A percentile compares a stretch with the other conserved stretches of the same genome.
Evolutionary conservation across 2,329 filamentous ascomycete genomes (phyloP).

Genomic region (Cercospora berteroae): DNA sequence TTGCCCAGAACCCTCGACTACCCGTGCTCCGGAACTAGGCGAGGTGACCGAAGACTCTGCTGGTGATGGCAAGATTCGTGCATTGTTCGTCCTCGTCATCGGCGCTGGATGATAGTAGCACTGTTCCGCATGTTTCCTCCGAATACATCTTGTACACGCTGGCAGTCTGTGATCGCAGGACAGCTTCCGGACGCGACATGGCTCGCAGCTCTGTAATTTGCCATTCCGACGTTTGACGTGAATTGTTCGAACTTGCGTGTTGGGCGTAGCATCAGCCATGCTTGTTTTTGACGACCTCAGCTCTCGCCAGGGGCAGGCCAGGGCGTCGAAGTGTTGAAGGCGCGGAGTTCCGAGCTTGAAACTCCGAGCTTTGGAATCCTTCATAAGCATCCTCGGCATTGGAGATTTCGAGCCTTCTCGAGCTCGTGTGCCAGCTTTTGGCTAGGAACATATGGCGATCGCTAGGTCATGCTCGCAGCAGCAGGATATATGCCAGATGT

Average conservation of each 20-base stretch:
- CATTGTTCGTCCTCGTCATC: conserved; percentile 18
- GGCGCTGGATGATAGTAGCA: conserved; percentile 31
- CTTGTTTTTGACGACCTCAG: neutral
- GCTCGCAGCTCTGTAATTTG: conserved; percentile 29
- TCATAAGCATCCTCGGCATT: neutral
- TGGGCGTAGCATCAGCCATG: neutral
- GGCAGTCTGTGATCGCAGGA: conserved; percentile 30
- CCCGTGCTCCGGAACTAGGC: neutral
- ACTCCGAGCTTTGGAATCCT: conserved; percentile 2
- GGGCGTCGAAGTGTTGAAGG: neutral
- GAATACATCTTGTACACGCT: conserved; percentile 25
- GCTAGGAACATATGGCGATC: neutral
- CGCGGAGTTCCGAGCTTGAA: conserved; percentile 1
- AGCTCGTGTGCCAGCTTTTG: neutral
- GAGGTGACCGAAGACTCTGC: neutral
- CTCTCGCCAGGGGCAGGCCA: neutral
- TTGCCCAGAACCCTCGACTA: neutral
- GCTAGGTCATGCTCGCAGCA: neutral
- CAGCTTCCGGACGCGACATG: conserved; percentile 28
- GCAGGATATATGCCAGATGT: neutral
- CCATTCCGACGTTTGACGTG: conserved; percentile 29
- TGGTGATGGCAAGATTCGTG: conserved; percentile 5
- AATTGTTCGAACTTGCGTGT: conserved; percentile 6
- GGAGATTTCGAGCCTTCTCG: neutral
- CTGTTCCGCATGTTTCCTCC: conserved; percentile 16